These are phyloP conservation scores for Lasiosphaeriaceae sp. DNA, from an alignment of 495 filamentous ascomycete species.

Conservation along the genomic window DNA sequence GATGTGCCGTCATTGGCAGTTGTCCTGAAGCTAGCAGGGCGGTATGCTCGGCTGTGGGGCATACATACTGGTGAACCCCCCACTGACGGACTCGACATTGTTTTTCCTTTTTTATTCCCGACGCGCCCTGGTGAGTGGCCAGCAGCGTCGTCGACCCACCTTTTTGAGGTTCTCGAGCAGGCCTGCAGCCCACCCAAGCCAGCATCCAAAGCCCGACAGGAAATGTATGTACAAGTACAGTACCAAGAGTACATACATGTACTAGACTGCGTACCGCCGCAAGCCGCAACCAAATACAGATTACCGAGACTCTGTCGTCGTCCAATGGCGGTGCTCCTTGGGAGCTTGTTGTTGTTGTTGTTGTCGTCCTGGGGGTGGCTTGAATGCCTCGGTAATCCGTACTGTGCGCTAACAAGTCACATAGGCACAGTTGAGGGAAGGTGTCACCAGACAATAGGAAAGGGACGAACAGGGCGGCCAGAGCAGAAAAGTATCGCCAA, in stretches of 20 bases:
- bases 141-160: neutral
- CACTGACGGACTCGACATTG: neutral
- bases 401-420: neutral
- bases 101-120: constrained; percentile 1
- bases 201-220: too few species aligned
- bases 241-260: too few species aligned
- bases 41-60: constrained; percentile 10
- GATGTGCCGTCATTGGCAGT: constrained; percentile 21
- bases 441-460: neutral
- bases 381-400: neutral
- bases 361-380: neutral
- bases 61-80: neutral
- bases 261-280: too few species aligned
- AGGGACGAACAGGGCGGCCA: neutral
- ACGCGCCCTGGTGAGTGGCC: neutral
- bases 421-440: neutral
- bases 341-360: neutral
- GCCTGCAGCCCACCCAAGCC: too few species aligned
- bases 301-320: too few species aligned
- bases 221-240: too few species aligned
- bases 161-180: neutral
- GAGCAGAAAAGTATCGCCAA: neutral
- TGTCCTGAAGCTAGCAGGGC: constrained; percentile 1
- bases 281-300: too few species aligned
- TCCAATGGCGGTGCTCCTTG: neutral